These are phyloP conservation scores for Pelargonium citronellum DNA, from an alignment of 441 rosid species.

Conservation along the genomic window DNA sequence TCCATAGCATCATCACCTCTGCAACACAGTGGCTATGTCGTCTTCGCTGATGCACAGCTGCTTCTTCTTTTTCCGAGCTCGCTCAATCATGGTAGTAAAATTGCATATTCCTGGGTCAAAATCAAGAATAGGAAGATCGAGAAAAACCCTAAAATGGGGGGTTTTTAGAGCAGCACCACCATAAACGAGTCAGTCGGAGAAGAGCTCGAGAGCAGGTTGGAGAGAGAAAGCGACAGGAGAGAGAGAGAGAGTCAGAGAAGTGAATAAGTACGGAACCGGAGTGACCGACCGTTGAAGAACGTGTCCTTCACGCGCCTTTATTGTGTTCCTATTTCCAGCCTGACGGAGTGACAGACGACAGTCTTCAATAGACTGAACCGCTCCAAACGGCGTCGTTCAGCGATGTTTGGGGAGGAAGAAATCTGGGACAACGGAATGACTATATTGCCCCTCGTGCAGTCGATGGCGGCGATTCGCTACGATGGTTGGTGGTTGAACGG, in stretches of 20 bases:
- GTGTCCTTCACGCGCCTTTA: neutral
- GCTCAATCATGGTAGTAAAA: conserved; percentile 1
- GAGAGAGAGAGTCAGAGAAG: neutral
- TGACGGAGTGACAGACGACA: neutral
- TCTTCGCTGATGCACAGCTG: conserved; percentile 5
- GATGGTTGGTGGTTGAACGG: no score
- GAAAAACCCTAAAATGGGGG: conserved; percentile 4
- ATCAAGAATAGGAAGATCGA: neutral
- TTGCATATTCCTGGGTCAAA: neutral
- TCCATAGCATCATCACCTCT: conserved; percentile 2
- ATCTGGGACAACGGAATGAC: no score
- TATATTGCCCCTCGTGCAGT: no score
- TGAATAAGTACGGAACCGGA: neutral
- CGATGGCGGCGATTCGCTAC: no score
- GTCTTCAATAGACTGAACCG: no score
- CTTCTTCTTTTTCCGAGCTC: conserved; percentile 3
- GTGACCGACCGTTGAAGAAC: conserved; percentile 9
- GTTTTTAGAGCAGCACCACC: neutral
- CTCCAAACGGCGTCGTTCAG: no score
- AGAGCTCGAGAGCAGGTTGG: neutral
- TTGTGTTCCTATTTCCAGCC: neutral
- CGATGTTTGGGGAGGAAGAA: no score
- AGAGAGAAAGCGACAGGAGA: neutral
- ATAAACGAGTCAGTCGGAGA: neutral
- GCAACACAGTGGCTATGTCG: neutral